Base-by-base conservation (phyloP, 306 rosid genomes). In the Casuarina equisetifolia region DNA sequence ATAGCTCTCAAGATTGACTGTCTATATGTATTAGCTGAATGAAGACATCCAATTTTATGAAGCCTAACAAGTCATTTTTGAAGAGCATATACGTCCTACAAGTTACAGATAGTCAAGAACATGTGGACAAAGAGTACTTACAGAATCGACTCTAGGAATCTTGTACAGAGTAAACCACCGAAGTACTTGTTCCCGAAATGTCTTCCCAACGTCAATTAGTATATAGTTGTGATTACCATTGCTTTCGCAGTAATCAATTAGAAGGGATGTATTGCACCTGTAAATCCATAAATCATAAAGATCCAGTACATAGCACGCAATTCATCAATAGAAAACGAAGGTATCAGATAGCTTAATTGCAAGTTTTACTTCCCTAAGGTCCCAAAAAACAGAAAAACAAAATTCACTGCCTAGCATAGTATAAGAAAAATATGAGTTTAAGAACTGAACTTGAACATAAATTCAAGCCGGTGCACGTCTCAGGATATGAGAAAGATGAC, bases 121-220 rank as follows among this genome's bases (percentile, higher is more conserved):
- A 50, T 9, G 3, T 55, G 25, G 64, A 5, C 32, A 59, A 16
- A 70, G 74, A 35, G 68, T 15, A 81, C 97, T 89, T 84, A 95
- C 98, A 64, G 97, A 92, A 89, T 95, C 97, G 3, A 95, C 74
- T 86, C 89, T 87, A 15, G 99, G 97, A 84, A 95, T 91, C 89
- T 80, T 86, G 82, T 91, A 87, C 68, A 69, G 67, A 75, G 96
- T 86, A 83, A 95, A 92, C 99, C 99, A 95, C 74, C 99, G 78
- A 38, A 95, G 96, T 20, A 95, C 99, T 74, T 90, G 86, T 88
- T 95, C 97, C 84, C 99, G 85, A 80, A 95, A 92, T 0, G 99
- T 89, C 88, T 95, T 95, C 46, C 99, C 99, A 53, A 86, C 97
- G 67, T 95, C 99, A 83, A 95, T 92, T 85, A 95, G 77, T 48